Conservation (phyloP, 2,329 filamentous ascomycete genomes). For the Colletotrichum gloeosporioides region DNA sequence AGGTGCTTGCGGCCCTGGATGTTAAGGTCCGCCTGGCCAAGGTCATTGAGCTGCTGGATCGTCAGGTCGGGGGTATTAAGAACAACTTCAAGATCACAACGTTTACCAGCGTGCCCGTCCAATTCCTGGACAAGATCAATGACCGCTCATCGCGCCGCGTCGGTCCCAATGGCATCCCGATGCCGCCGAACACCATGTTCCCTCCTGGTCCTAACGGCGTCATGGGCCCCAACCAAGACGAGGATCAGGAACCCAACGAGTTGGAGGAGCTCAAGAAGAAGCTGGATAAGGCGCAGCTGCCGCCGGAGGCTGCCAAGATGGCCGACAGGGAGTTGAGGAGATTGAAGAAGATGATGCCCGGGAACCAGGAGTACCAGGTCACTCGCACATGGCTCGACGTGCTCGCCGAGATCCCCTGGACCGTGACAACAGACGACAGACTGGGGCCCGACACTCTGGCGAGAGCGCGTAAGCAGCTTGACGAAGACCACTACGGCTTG, state of each 20-base stretch:
- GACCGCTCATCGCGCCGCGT: slow-evolving; percentile 27
- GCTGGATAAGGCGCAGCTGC: slow-evolving; percentile 80
- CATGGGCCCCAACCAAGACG: slow-evolving; percentile 54
- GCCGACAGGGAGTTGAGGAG: slow-evolving; percentile 88
- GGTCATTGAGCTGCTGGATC: slow-evolving; percentile 82
- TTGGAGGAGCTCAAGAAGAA: slow-evolving; percentile 90
- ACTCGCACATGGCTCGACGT: slow-evolving; percentile 94
- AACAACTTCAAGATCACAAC: slow-evolving; percentile 86
- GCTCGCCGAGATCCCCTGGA: slow-evolving; percentile 92
- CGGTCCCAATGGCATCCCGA: slow-evolving; percentile 17
- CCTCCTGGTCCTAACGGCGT: slow-evolving; percentile 27
- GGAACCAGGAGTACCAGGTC: slow-evolving; percentile 95
- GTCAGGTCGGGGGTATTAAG: slow-evolving; percentile 84
- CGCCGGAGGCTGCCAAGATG: slow-evolving; percentile 86
- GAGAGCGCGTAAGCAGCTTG: slow-evolving; percentile 85
- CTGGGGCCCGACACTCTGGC: slow-evolving; percentile 81
- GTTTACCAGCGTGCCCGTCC: slow-evolving; percentile 70
- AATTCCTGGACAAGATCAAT: slow-evolving; percentile 61
- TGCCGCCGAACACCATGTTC: slow-evolving; percentile 23
- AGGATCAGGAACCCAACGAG: slow-evolving; percentile 87
- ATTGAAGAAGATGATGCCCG: slow-evolving; percentile 93
- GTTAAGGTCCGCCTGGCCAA: slow-evolving; percentile 79
- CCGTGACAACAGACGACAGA: slow-evolving; percentile 81
- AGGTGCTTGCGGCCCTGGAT: slow-evolving; percentile 81
- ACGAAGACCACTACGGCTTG: slow-evolving; percentile 94